Evolutionary conservation across 2,329 filamentous ascomycete species (phyloP), one percentile per base, ranked within the genome.

Genomic region (Dendryphion nanum): DNA sequence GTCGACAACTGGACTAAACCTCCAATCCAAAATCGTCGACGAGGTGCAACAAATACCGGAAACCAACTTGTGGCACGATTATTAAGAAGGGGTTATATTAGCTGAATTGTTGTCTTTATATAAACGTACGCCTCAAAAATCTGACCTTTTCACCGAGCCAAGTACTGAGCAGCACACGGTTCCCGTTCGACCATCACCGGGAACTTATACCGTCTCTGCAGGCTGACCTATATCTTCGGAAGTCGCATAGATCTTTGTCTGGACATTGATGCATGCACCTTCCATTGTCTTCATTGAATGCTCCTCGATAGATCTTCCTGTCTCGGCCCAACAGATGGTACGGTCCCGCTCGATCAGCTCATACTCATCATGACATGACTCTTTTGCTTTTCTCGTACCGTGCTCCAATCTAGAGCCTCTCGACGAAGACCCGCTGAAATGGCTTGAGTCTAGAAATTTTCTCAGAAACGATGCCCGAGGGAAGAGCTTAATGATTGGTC

Each of bases 401-500:
- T 26, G 23, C 23, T 26, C 23, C 23, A n/a, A 26, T 26, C 23
- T n/a, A 26, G 23, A n/a, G 23, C n/a, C 10, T n/a, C 23, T 8
- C 10, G n/a, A 8, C 10, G 10, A 8, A n/a, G 23, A n/a, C 23
- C 10, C 23, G 23, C 23, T 26, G 23, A n/a, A n/a, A n/a, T 26
- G n/a, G n/a, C n/a, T n/a, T n/a, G 23, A 26, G n/a, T n/a, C n/a
- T 26, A n/a, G n/a, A n/a, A n/a, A n/a, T n/a, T n/a, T n/a, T n/a
- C n/a, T n/a, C n/a, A n/a, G n/a, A n/a, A n/a, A n/a, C 15, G 33
- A 29, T 2, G 3, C 13, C 7, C 20, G 29, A 28, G 33, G 33
- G n/a, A 36, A 16, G 23, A 36, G 23, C 15, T 19, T 36, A 17
- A 36, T 23, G n/a, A 36, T 19, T 19, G 33, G 33, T 29, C 33